phyloP scores from a whole-genome alignment of 75 land plant species.

The Selaginella moellendorffii region DNA sequence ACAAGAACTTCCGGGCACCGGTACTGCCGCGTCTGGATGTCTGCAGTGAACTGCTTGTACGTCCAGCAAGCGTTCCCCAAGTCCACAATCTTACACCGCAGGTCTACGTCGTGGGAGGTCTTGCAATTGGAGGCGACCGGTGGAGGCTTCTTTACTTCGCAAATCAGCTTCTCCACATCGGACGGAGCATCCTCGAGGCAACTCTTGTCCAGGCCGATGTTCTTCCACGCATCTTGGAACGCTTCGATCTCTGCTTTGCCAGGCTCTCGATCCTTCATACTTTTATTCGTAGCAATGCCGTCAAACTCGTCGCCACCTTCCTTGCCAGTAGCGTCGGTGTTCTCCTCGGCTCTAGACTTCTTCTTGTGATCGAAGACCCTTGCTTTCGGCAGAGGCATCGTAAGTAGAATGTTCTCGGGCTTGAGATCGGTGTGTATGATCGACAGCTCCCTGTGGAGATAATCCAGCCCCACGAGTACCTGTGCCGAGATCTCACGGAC shows the following conservation, averaged over 20 bases:
- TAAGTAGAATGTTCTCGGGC: conserved; percentile 74
- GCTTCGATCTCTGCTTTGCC: background rate
- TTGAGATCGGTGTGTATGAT: conserved; percentile 84
- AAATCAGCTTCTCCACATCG: background rate
- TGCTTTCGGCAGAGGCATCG: conserved; percentile 44
- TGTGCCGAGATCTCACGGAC: conserved; percentile 52
- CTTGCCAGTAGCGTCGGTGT: too few species aligned
- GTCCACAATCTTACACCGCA: conserved; percentile 89
- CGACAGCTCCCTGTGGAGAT: conserved; percentile 59
- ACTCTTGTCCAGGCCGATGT: too few species aligned
- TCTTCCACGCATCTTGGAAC: background rate
- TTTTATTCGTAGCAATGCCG: too few species aligned
- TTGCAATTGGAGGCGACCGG: too few species aligned
- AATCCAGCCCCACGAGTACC: conserved; percentile 62
- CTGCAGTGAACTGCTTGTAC: conserved; percentile 52
- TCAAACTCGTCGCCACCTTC: too few species aligned
- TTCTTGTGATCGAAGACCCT: conserved; percentile 22
- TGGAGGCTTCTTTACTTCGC: background rate
- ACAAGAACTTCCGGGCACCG: conserved; percentile 84
- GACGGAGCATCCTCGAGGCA: too few species aligned
- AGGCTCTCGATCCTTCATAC: too few species aligned
- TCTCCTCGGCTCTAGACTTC: background rate
- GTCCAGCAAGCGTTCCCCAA: conserved; percentile 90
- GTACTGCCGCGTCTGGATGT: conserved; percentile 87
- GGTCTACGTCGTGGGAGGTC: conserved; percentile 43